Base-by-base conservation (phyloP, 768 basidiomycete genomes). In the Trametes villosa region DNA sequence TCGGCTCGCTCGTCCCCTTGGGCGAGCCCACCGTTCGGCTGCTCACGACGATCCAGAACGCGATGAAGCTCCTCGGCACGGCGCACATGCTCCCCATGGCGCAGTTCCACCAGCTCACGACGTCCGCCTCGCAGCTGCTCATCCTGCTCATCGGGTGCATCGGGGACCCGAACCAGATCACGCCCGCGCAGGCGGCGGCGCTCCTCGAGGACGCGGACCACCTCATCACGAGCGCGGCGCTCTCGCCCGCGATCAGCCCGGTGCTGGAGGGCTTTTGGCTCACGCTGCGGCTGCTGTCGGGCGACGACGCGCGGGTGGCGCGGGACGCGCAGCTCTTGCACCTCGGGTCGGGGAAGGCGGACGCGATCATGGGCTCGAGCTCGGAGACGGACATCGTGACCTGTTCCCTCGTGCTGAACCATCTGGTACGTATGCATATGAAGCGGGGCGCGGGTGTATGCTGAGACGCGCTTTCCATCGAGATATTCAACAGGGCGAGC, bases 281-380 rank as follows among this genome's bases (percentile, higher is more conserved):
- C 36, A 83, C 85, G 5, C 71, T 91, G 44, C 83, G 83, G 56
- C 76, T 87, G 60, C 66, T 86, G 30, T 78, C 89, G 31, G 86
- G 86, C 38, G 88, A 90, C 65, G 89, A 91, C 57, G 83, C 82
- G 26, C 89, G 88, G 69, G 81, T 79, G 47, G 81, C 85, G n/a
- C 78, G 83, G 57, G 88, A 91, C 72, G 84, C 86, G 17, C 87
- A 90, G 59, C 80, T 89, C 72, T 83, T 89, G 76, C 88, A 89
- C 53, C 69, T 86, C 53, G 75, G 80, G 11, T 70, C 86, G 30
- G 83, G 83, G 20, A 89, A 86, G 69, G 80, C 77, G 15, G 85
- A 87, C 57, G 24, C 62, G 1, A 74, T 82, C 51, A 68, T 83
- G 30, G 83, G 82, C 12, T 76, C 86, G 22, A 83, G 78, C 65